Conservation (phyloP, 2,329 filamentous ascomycete genomes). For the Botrytis paeoniae region DNA sequence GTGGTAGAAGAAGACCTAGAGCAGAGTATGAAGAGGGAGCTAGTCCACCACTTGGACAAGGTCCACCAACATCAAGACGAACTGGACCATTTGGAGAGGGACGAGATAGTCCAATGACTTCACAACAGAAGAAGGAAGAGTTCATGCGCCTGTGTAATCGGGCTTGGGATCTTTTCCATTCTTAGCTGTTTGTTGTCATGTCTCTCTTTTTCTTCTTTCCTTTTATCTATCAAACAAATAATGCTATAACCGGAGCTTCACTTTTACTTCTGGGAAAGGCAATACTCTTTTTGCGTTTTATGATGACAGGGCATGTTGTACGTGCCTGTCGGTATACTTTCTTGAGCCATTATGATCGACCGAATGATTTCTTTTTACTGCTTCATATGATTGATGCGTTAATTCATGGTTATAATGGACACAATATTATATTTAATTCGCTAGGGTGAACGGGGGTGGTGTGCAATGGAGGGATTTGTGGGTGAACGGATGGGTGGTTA, state of each 20-base stretch:
- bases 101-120: conserved; percentile 77
- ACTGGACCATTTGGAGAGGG: conserved; percentile 74
- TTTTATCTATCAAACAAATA: conserved; percentile 1
- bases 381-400: conserved; percentile 7
- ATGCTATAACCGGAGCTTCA: conserved; percentile 9
- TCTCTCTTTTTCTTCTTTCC: not conserved
- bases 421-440: conserved; percentile 13
- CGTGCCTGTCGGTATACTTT: conserved; percentile 13
- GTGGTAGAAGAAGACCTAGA: conserved; percentile 70
- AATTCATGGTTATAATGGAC: conserved; percentile 15
- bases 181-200: conserved; percentile 44
- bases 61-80: conserved; percentile 57
- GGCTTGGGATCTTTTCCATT: conserved; percentile 97
- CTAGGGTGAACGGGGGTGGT: not conserved
- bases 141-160: conserved; percentile 82
- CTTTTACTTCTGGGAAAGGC: conserved; percentile 12
- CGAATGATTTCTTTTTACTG: not conserved
- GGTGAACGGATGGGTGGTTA: conserved; percentile 4
- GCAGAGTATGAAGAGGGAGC: conserved; percentile 93
- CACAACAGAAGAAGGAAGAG: conserved; percentile 85
- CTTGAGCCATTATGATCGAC: conserved; percentile 7
- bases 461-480: not conserved
- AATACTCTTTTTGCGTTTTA: conserved; percentile 9
- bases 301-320: conserved; percentile 1
- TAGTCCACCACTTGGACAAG: conserved; percentile 78